Conservation (phyloP, 225 moss, liverwort and hornwort genomes). For the Bryum argenteum region DNA sequence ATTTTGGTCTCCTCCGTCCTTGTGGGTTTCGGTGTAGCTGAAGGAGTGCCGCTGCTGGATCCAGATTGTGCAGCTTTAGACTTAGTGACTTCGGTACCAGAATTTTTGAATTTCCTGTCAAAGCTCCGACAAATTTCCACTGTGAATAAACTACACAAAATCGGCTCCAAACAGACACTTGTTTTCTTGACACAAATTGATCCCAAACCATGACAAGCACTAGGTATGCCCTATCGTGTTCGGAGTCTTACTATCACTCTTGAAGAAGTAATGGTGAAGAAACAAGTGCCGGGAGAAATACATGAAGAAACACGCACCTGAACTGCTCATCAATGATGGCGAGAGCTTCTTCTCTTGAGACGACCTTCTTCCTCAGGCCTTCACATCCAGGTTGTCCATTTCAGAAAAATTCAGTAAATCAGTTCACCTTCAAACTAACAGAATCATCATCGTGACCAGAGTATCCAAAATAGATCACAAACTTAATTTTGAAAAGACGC, state of each 20-base stretch:
- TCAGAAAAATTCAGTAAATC: not conserved
- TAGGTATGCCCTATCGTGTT: not conserved
- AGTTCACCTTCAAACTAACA: not conserved
- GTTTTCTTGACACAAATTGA: not conserved
- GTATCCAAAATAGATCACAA: no score
- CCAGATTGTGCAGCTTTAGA: conserved; percentile 54
- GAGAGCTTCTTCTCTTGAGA: conserved; percentile 74
- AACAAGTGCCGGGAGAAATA: not conserved
- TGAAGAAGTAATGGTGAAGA: not conserved
- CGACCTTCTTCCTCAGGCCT: conserved; percentile 60
- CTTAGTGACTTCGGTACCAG: conserved; percentile 50
- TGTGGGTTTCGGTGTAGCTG: conserved; percentile 67
- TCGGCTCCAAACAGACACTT: not conserved
- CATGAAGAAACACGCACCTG: conserved; percentile 44
- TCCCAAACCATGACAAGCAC: conserved; percentile 8
- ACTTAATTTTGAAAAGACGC: not conserved
- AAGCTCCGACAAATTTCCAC: conserved; percentile 4
- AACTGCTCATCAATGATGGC: conserved; percentile 79
- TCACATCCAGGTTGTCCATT: conserved; percentile 20
- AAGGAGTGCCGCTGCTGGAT: conserved; percentile 72
- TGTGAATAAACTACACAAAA: conserved; percentile 1
- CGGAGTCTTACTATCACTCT: not conserved
- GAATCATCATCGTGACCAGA: not conserved
- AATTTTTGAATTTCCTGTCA: conserved; percentile 62
- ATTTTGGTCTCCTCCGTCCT: conserved; percentile 61